Percentiles rank a stretch among this genome's conserved stretches.
Evolutionary conservation across 805 yeast species (phyloP).

Genomic region (Saccharomycopsis javanensis): DNA sequence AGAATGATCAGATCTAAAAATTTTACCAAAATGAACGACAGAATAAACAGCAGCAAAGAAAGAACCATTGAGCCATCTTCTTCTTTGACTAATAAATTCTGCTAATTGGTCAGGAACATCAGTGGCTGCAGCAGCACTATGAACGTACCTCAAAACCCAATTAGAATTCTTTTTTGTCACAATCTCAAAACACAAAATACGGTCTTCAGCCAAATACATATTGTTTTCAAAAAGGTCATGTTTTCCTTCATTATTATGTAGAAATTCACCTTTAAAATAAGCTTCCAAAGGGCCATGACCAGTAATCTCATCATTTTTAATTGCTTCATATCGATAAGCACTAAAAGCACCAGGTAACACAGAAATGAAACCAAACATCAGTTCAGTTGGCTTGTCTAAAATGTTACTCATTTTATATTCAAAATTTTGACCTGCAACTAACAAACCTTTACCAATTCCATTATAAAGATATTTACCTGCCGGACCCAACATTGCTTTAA

Average conservation of each 20-base stretch:
- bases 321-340: conserved; percentile 51
- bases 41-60: conserved; percentile 56
- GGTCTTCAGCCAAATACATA: conserved; percentile 63
- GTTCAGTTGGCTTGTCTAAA: conserved; percentile 57
- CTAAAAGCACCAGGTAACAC: conserved; percentile 65
- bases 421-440: conserved; percentile 57
- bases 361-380: conserved; percentile 53
- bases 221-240: conserved; percentile 56
- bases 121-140: conserved; percentile 55
- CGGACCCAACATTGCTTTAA: conserved; percentile 47
- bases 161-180: conserved; percentile 46
- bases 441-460: conserved; percentile 28
- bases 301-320: conserved; percentile 39
- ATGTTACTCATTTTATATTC: conserved; percentile 61
- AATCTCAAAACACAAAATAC: conserved; percentile 56
- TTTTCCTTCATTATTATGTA: conserved; percentile 47
- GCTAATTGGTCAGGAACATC: conserved; percentile 57
- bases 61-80: conserved; percentile 64
- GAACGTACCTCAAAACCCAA: conserved; percentile 57
- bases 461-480: conserved; percentile 40
- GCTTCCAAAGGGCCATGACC: conserved; percentile 54
- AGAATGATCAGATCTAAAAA: conserved; percentile 48
- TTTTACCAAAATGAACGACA: conserved; percentile 43
- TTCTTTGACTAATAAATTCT: conserved; percentile 53
- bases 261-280: conserved; percentile 59